Conservation (phyloP, 306 rosid genomes). For the Cyamopsis tetragonoloba region DNA sequence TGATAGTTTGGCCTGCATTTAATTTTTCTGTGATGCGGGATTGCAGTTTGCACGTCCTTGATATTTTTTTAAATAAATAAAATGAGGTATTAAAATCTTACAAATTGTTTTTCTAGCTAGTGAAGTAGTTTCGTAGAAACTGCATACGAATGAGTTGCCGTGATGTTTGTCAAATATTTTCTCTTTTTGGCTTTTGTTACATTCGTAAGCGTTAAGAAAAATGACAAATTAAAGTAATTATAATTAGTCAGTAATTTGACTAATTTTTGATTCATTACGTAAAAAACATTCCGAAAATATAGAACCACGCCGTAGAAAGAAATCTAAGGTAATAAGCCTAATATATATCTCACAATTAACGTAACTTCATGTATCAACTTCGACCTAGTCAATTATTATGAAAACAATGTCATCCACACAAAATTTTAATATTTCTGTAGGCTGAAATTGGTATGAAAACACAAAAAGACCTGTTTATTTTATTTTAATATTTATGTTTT, state of each 20-base stretch:
- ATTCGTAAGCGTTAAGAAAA: too few species aligned
- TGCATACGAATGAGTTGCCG: constrained; percentile 7
- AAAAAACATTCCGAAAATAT: not conserved
- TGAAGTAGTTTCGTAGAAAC: not conserved
- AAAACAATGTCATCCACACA: too few species aligned
- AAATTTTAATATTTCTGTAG: not conserved
- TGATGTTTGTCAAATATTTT: constrained; percentile 11
- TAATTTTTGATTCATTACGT: not conserved
- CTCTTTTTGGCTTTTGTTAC: not conserved
- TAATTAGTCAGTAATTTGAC: too few species aligned
- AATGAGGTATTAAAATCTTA: not conserved
- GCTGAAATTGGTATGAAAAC: too few species aligned
- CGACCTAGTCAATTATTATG: not conserved
- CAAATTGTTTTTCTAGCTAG: not conserved
- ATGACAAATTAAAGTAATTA: too few species aligned
- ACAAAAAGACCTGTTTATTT: too few species aligned
- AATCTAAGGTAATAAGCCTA: not conserved
- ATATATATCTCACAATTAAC: not conserved
- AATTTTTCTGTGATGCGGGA: not conserved
- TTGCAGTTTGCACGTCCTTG: constrained; percentile 20
- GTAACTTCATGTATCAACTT: not conserved
- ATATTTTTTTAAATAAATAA: not conserved
- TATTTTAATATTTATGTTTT: too few species aligned
- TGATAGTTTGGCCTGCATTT: not conserved
- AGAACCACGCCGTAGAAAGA: not conserved